These are phyloP conservation scores for Botrytis galanthina DNA, from an alignment of 2,329 filamentous ascomycete genomes.

Conservation along the genomic window DNA sequence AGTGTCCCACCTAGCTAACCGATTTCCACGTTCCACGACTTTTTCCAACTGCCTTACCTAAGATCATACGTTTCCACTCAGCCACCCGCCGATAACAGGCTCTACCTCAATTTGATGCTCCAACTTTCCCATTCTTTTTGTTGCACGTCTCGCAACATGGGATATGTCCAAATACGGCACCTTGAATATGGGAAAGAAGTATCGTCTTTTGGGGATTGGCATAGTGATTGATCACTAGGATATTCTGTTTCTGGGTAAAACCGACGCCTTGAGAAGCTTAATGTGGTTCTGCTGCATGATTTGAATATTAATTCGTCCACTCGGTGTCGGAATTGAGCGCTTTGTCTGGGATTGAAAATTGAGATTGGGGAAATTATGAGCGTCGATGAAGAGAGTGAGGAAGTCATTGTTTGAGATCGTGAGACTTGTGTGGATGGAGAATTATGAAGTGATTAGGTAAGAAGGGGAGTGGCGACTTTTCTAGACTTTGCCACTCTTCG, in stretches of 20 bases:
- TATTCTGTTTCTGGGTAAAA: not conserved
- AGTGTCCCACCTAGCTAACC: not conserved
- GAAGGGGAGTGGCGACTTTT: not conserved
- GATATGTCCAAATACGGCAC: conserved; percentile 12
- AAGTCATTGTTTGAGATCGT: not conserved
- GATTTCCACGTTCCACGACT: conserved; percentile 11
- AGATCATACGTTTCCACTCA: conserved; percentile 2
- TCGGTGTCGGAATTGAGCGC: not conserved
- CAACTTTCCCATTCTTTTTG: not conserved
- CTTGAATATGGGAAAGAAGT: not conserved
- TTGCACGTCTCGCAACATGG: conserved; percentile 21
- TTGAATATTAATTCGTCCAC: not conserved
- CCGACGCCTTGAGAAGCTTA: not conserved
- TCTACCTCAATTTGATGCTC: not conserved
- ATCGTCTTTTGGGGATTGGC: conserved; percentile 3
- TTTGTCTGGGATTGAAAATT: not conserved
- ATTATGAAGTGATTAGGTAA: not conserved
- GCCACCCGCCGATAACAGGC: conserved; percentile 7
- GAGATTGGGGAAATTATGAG: not conserved
- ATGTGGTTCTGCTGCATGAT: conserved; percentile 1
- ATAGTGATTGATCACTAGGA: not conserved
- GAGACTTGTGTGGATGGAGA: not conserved
- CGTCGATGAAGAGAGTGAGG: not conserved
- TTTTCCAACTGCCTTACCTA: conserved; percentile 1
- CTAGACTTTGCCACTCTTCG: not conserved